A percentile compares a stretch with the other conserved stretches of the same genome.
Evolutionary conservation across 257 asterid species (phyloP).

Genomic region (Solanum commersonii): DNA sequence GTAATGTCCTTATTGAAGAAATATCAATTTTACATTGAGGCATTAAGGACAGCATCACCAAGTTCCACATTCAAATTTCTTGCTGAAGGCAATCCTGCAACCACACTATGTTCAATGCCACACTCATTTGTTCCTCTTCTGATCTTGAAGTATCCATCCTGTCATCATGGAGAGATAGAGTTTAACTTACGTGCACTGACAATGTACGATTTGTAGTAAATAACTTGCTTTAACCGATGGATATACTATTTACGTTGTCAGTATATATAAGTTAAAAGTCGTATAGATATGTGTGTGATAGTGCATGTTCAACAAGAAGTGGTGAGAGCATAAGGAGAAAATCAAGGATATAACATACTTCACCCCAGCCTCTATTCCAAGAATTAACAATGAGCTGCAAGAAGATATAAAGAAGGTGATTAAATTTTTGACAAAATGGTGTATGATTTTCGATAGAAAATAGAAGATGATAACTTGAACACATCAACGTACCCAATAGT

Average conservation of each 20-base stretch:
- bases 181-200: background rate
- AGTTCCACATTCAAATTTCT: conserved; percentile 31
- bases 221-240: background rate
- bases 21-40: conserved; percentile 25
- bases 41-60: conserved; percentile 18
- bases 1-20: background rate
- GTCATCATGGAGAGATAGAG: conserved; percentile 1
- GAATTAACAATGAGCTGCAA: conserved; percentile 87
- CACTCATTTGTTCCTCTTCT: conserved; percentile 87
- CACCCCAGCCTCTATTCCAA: conserved; percentile 99
- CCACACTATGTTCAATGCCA: conserved; percentile 74
- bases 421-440: background rate
- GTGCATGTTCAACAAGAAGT: background rate
- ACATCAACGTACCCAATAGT: conserved; percentile 65
- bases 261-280: background rate
- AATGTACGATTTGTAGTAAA: background rate
- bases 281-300: background rate
- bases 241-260: background rate
- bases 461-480: background rate
- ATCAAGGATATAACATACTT: conserved; percentile 49
- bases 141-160: conserved; percentile 95
- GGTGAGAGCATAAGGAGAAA: background rate
- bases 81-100: conserved; percentile 75
- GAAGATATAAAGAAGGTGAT: background rate
- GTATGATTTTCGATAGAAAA: background rate